Conservation (phyloP, 495 filamentous ascomycete species). For the Copromyces sp. region DNA sequence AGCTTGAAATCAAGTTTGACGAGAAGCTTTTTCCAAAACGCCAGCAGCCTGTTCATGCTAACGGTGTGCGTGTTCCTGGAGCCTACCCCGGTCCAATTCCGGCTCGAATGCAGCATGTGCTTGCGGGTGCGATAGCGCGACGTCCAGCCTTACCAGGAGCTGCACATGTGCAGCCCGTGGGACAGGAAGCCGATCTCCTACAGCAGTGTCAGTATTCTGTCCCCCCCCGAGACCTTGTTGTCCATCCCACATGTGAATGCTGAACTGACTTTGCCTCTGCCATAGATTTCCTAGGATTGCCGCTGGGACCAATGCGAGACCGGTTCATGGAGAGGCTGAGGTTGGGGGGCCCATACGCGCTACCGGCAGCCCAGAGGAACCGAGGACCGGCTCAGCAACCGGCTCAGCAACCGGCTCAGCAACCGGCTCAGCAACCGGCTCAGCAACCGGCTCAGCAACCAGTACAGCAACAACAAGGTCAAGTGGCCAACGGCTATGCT, state of each 20-base stretch:
- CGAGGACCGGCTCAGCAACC: background rate
- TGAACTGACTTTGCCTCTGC: background rate
- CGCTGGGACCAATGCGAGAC: background rate
- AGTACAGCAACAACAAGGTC: background rate
- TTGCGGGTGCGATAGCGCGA: background rate
- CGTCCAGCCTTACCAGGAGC: background rate
- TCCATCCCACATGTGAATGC: background rate
- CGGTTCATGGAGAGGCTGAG: background rate
- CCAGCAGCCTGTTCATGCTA: slow-evolving; percentile 19
- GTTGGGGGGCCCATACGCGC: background rate
- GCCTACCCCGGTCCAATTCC: background rate
- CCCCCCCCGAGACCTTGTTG: background rate
- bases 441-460: background rate
- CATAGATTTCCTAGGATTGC: background rate
- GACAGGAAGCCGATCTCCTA: background rate
- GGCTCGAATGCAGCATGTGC: background rate
- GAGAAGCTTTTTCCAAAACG: slow-evolving; percentile 35
- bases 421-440: no score
- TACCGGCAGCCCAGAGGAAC: background rate
- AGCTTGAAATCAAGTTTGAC: slow-evolving; percentile 49
- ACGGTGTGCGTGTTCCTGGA: background rate
- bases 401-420: background rate
- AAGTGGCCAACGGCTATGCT: background rate
- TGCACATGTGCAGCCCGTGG: background rate
- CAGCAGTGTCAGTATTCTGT: background rate